Evolutionary conservation across 2,329 filamentous ascomycete species (phyloP).

Genomic region (Monosporascus sp.): DNA sequence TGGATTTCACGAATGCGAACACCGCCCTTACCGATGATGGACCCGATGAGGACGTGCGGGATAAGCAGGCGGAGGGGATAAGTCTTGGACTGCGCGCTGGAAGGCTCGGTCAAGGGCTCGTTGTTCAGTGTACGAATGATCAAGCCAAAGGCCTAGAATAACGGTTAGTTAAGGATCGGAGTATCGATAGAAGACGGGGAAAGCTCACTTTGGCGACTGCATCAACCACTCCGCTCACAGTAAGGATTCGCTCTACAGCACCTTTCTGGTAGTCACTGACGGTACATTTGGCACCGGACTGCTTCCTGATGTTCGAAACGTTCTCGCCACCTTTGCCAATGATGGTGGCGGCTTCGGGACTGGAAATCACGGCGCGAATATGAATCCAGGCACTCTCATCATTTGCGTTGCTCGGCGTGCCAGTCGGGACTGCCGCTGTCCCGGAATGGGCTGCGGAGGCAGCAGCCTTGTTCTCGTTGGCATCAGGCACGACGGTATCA

Average conservation of each 20-base stretch:
- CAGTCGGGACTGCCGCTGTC: slow-evolving; percentile 28
- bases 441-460: slow-evolving; percentile 33
- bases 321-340: slow-evolving; percentile 99
- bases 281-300: slow-evolving; percentile 96
- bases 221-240: slow-evolving; percentile 93
- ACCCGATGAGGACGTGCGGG: slow-evolving; percentile 94
- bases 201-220: slow-evolving; percentile 83
- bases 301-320: slow-evolving; percentile 89
- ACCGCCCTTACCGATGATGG: slow-evolving; percentile 96
- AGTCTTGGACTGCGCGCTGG: slow-evolving; percentile 90
- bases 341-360: slow-evolving; percentile 92
- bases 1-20: slow-evolving; percentile 97
- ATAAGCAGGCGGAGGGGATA: slow-evolving; percentile 94
- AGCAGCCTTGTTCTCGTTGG: slow-evolving; percentile 48
- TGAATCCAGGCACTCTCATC: slow-evolving; percentile 97
- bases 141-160: slow-evolving; percentile 77
- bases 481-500: slow-evolving; percentile 65
- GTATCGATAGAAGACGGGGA: slow-evolving; percentile 2
- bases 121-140: slow-evolving; percentile 99
- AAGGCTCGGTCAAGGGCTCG: slow-evolving; percentile 81
- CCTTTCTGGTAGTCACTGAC: slow-evolving; percentile 98
- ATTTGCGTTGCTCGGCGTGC: slow-evolving; percentile 50
- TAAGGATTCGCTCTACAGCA: slow-evolving; percentile 94
- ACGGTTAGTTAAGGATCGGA: slow-evolving; percentile 8
- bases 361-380: slow-evolving; percentile 93